Evolutionary conservation across 1,284 basidiomycete species (phyloP).

Genomic region (Sporisorium scitamineum): DNA sequence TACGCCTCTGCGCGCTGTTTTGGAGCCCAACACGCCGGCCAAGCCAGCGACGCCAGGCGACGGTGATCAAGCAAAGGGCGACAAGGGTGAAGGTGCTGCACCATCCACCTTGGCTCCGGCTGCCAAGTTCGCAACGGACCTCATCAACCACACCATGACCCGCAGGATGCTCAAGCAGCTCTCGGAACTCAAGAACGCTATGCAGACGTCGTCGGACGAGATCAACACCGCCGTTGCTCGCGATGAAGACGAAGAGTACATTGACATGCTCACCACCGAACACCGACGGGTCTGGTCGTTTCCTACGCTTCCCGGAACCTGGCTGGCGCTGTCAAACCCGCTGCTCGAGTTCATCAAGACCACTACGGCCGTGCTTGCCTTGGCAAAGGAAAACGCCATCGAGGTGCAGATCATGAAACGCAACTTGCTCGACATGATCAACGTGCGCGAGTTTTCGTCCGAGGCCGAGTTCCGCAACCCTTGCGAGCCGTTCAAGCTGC

Average conservation of each 20-base stretch:
- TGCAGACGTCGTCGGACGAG: slow-evolving; percentile 34
- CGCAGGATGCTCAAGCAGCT: slow-evolving; percentile 83
- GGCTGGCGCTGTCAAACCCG: slow-evolving; percentile 79
- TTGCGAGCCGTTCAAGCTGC: slow-evolving; percentile 87
- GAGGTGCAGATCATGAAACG: slow-evolving; percentile 90
- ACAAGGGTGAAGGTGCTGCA: slow-evolving; percentile 54
- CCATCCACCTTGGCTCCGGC: slow-evolving; percentile 77
- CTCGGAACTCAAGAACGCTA: slow-evolving; percentile 72
- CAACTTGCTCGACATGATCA: slow-evolving; percentile 88
- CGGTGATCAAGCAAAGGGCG: neutral
- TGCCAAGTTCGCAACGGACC: slow-evolving; percentile 32
- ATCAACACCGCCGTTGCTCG: slow-evolving; percentile 73
- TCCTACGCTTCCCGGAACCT: slow-evolving; percentile 87
- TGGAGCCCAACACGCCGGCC: slow-evolving; percentile 74
- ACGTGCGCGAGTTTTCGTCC: slow-evolving; percentile 81
- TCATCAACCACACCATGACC: slow-evolving; percentile 81
- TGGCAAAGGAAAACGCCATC: slow-evolving; percentile 80
- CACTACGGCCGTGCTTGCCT: slow-evolving; percentile 80
- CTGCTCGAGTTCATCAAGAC: slow-evolving; percentile 92
- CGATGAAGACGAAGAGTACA: slow-evolving; percentile 73
- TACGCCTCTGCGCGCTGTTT: slow-evolving; percentile 76
- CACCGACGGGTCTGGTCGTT: slow-evolving; percentile 75
- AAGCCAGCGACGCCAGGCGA: slow-evolving; percentile 7
- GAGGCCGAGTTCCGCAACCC: slow-evolving; percentile 78
- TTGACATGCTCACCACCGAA: slow-evolving; percentile 48